phyloP scores from a whole-genome alignment of 176 grass and related monocot species.

The Oryza meyeriana region DNA sequence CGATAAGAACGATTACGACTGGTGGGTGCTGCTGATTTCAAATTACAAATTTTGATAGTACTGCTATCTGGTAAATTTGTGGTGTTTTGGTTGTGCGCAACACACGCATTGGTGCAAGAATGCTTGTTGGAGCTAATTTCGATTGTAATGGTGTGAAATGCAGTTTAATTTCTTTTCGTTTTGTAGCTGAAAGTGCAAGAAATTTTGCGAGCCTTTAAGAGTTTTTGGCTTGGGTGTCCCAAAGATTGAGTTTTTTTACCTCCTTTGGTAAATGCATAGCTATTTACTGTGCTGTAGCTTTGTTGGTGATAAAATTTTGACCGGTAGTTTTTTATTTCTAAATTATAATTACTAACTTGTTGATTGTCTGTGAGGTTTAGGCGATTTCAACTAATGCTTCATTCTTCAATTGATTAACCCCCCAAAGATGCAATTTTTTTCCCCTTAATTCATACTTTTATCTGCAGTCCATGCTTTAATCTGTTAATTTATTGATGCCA shows the following conservation, averaged over 20 bases:
- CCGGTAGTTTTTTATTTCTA: not conserved
- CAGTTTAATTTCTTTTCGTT: not conserved
- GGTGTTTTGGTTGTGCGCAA: not conserved
- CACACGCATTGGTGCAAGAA: not conserved
- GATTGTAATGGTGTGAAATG: not conserved
- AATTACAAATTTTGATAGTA: not conserved
- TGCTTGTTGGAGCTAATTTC: not conserved
- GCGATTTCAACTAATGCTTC: not conserved
- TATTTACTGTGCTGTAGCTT: not conserved
- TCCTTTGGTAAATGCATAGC: not conserved
- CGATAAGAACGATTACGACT: slow-evolving; percentile 97
- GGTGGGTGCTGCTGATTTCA: slow-evolving; percentile 43
- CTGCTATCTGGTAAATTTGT: not conserved
- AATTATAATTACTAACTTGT: not conserved
- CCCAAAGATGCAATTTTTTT: not conserved
- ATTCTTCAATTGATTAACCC: not conserved
- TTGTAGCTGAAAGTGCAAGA: not conserved
- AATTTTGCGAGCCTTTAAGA: not conserved
- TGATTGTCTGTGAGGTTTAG: not conserved
- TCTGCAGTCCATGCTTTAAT: not conserved
- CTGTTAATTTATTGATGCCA: not conserved
- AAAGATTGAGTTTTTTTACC: not conserved
- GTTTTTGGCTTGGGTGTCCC: not conserved
- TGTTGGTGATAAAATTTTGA: not conserved
- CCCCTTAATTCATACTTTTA: not conserved